phyloP scores from a whole-genome alignment of 2,329 filamentous ascomycete genomes.

The Juglanconis sp. region DNA sequence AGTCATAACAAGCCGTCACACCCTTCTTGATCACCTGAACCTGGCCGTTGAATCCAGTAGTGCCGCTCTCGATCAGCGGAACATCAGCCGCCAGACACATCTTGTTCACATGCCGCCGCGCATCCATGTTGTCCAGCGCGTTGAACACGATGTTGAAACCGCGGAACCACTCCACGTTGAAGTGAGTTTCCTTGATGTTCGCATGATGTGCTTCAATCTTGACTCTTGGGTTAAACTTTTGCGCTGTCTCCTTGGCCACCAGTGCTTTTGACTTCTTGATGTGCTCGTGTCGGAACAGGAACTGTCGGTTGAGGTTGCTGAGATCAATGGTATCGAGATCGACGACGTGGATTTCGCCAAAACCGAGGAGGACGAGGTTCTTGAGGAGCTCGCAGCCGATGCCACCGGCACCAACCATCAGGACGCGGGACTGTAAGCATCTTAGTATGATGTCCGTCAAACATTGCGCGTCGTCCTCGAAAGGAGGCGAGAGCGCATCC shows the following conservation, averaged over 20 bases:
- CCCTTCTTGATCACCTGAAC: constrained; percentile 95
- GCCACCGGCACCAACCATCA: constrained; percentile 94
- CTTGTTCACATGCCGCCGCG: constrained; percentile 89
- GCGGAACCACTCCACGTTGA: constrained; percentile 85
- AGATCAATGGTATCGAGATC: constrained; percentile 98
- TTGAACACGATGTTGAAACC: constrained; percentile 88
- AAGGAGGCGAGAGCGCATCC: not conserved
- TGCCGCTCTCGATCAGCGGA: constrained; percentile 92
- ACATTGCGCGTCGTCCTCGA: not conserved
- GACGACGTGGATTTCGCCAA: constrained; percentile 89
- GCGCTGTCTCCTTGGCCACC: constrained; percentile 88
- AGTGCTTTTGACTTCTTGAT: constrained; percentile 96
- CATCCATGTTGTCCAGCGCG: constrained; percentile 92
- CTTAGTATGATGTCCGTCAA: constrained; percentile 5
- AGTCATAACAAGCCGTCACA: constrained; percentile 93
- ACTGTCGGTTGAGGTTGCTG: constrained; percentile 96
- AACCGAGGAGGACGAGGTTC: constrained; percentile 88
- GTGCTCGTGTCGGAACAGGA: constrained; percentile 92
- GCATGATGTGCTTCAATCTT: constrained; percentile 86
- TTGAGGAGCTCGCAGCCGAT: constrained; percentile 98
- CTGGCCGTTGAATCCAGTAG: constrained; percentile 95
- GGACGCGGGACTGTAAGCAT: constrained; percentile 66
- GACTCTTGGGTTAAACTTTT: constrained; percentile 83
- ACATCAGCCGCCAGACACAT: constrained; percentile 94
- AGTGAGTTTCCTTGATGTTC: constrained; percentile 88